Evolutionary conservation across 768 basidiomycete species (phyloP), one percentile per base, ranked within the genome.

Genomic region (Cystofilobasidium bisporidii): DNA sequence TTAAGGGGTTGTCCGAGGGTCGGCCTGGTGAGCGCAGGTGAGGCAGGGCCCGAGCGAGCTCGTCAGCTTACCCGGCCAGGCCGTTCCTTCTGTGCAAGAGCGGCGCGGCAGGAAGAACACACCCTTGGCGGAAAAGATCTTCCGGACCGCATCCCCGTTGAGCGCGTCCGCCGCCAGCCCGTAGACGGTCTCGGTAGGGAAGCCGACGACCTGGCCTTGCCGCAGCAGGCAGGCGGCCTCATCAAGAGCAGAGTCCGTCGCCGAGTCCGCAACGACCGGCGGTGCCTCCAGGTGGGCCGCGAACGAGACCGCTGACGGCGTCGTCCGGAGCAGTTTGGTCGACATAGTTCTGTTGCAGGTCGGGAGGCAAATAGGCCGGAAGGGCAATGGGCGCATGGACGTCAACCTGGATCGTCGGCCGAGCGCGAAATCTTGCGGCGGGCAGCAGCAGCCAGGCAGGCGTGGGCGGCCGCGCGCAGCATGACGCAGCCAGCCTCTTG

Each of bases 181-280:
- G 77, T 98, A 99, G 15, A 99, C 96, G 0, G 96, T 98, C 78
- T 99, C 96, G 36, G 96, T 97, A 0, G 96, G 94, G 75, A 99
- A 89, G 0, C 87, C 93, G 64, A 98, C 87, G 53, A 76, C 75
- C 26, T 83, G 28, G 20, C 67, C 67, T 0, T 81, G 66, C 6
- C 62, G 33, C 22, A 74, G 68, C 26, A 63, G 58, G 43, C 53
- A 18, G 9, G 84, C 78, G 0, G 88, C 89, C 24, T 75, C 73
- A 59, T 80, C 74, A 69, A 91, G 78, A 24, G 86, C 69, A 28
- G 57, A 15, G 24, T 65, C 30, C 11, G 71, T 72, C 11, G 60
- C 48, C 17, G 66, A 43, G 64, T 66, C 57, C 9, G 58, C 28
- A 38, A 70, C 64, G n/a, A 45, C 30, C 5, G 71, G 71, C 2